These are phyloP conservation scores for Arctium minus DNA, from an alignment of 129 eudicot species.

Conservation along the genomic window DNA sequence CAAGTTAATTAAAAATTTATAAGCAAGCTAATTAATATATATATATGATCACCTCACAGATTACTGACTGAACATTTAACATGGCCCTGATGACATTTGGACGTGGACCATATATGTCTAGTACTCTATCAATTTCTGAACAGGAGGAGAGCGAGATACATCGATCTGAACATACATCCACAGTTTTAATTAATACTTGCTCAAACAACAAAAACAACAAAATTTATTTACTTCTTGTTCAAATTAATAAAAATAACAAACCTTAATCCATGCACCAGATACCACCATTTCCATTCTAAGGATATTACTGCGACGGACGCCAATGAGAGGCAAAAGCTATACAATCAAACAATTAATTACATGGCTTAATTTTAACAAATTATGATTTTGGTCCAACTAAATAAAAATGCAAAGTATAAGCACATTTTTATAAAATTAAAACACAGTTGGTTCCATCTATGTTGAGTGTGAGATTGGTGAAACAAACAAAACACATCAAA, in stretches of 20 bases:
- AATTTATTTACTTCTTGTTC: not conserved
- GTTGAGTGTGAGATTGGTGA: too few relatives aligned
- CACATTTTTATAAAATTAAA: too few relatives aligned
- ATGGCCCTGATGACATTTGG: slow-evolving; percentile 12
- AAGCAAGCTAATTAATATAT: not conserved
- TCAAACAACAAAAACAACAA: not conserved
- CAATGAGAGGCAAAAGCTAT: slow-evolving; percentile 5
- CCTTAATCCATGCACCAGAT: slow-evolving; percentile 22
- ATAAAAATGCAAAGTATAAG: too few relatives aligned
- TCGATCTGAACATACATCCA: slow-evolving; percentile 2
- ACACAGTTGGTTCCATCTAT: too few relatives aligned
- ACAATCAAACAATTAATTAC: not conserved
- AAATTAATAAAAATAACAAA: not conserved
- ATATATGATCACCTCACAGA: slow-evolving; percentile 8
- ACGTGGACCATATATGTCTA: slow-evolving; percentile 20
- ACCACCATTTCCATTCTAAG: not conserved
- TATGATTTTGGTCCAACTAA: not conserved
- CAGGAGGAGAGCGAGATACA: slow-evolving; percentile 4
- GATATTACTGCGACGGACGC: not conserved
- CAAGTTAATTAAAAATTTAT: not conserved
- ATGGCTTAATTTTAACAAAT: not conserved
- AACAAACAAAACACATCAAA: too few relatives aligned
- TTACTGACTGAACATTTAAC: slow-evolving; percentile 3
- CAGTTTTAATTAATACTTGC: not conserved
- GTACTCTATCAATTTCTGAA: slow-evolving; percentile 3